Evolutionary conservation across 208 protist genomes (phyloP), one percentile per base, ranked within the genome.

Genomic region (Wallacemonas sp.): DNA sequence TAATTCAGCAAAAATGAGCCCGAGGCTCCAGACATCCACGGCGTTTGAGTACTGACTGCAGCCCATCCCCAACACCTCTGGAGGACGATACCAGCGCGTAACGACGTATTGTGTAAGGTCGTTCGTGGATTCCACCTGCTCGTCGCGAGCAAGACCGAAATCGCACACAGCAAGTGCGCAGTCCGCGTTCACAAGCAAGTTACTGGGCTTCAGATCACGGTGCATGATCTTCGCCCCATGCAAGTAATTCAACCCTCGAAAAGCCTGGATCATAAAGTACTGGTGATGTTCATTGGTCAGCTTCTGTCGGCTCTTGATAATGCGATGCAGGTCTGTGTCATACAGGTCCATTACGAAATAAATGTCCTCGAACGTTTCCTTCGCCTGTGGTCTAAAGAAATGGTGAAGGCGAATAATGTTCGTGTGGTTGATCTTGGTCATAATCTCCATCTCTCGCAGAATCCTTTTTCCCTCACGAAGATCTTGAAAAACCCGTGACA

Each of bases 71-170:
- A 99, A 90, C 21, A 99, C 84, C 73, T 99, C 98, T 17, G 99
- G 99, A n/a, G 99, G 97, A 30, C 99, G 83, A 72, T 99, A 99
- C 98, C 98, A 99, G 2, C 99, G 80, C 6, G 98, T 99, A 24
- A 98, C 96, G 8, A 99, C 97, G 70, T 98, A 99, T 62, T 98
- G 94, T 14, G 97, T 99, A 58, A 99, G 88, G 54, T 94, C 91
- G 14, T 65, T 70, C 27, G 79, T 66, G 45, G 66, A 61, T 60
- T 79, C 73, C 21, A 82, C 59, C 33, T 84, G 75, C 49, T 94
- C 88, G 62, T 95, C 91, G 30, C 92, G 86, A 22, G 92, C 87
- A 19, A 97, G 71, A 2, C 93, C 93, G 79, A 97, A 97, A 68
- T 98, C 96, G 72, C 94, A 97, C 31, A 98, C 96, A 30, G 91